These are phyloP conservation scores for Theileria sp. DNA, from an alignment of 169 alveolate genomes.

Conservation along the genomic window DNA sequence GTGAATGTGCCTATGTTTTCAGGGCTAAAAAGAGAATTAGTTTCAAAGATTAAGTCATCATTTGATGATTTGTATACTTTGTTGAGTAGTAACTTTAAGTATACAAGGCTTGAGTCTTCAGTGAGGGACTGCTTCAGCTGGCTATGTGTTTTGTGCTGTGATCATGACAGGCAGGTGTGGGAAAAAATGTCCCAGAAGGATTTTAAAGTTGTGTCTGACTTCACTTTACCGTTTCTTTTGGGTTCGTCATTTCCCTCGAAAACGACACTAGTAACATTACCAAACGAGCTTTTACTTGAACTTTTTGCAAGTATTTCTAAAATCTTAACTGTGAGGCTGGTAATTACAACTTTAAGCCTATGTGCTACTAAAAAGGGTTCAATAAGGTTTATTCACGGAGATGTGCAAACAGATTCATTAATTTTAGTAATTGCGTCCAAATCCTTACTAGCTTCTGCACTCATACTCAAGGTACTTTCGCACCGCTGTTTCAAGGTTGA, in stretches of 20 bases:
- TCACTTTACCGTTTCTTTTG: constrained; percentile 48
- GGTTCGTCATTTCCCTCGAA: constrained; percentile 53
- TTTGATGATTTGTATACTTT: constrained; percentile 29
- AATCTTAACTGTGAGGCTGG: constrained; percentile 22
- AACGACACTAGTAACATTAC: constrained; percentile 21
- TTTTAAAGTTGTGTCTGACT: constrained; percentile 40
- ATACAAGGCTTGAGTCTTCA: background rate
- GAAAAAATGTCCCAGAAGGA: constrained; percentile 11
- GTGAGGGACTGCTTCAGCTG: constrained; percentile 56
- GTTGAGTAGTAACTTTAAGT: constrained; percentile 1
- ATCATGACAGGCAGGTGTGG: constrained; percentile 44
- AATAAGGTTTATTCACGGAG: background rate
- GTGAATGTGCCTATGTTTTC: constrained; percentile 36
- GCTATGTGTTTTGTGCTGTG: constrained; percentile 60
- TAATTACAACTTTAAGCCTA: constrained; percentile 12
- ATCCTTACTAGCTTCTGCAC: constrained; percentile 31
- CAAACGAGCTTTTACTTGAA: constrained; percentile 27
- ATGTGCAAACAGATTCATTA: constrained; percentile 5
- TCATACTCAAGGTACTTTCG: constrained; percentile 28
- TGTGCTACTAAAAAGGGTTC: constrained; percentile 14
- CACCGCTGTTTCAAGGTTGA: constrained; percentile 30
- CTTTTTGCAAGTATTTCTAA: constrained; percentile 34
- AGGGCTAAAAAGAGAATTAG: constrained; percentile 61
- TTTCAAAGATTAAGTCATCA: constrained; percentile 25
- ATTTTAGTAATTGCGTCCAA: constrained; percentile 29